Evolutionary conservation across 371 early-diverging fungal genomes (phyloP), one percentile per base, ranked within the genome.

Genomic region (Mucor ambiguus): DNA sequence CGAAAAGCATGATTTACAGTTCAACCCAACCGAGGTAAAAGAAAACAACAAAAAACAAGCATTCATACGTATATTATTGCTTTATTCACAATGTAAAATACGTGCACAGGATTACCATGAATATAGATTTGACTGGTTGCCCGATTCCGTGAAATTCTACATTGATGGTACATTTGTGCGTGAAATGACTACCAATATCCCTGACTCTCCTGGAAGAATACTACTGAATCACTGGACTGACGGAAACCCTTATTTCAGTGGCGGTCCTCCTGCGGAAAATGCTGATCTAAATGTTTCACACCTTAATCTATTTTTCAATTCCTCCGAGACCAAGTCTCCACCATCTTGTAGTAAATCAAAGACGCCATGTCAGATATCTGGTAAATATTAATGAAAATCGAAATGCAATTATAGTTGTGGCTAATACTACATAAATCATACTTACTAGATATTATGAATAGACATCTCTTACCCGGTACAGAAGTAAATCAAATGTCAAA

Each of bases 151-250:
- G 29, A 70, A 72, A 9, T 80, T 69, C 38, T 80, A 71, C 58
- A 48, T 82, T 22, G 82, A 82, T 62, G 71, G 71, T 14, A 28
- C 43, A 29, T 29, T 72, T 35, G 55, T 73, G 0, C 38, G 66
- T 10, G 67, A 65, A 26, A 70, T 82, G 64, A 77, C 64, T 4
- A 69, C 70, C 9, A 76, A 72, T 54, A 67, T 80, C 4, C 83
- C 83, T 8, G 22, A 58, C 18, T 26, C 61, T 33, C 79, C 81
- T 10, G 83, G 81, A 14, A 60, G 76, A 35, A 58, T 79, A 9
- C 29, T 79, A 18, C 18, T 83, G 12, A 80, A 81, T 58, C 79
- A 80, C 57, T 83, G 83, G 81, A 73, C 79, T 18, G 79, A 83
- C 58, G 81, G 83, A 9, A 78, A 83, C 22, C 78, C 81, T 14